Evolutionary conservation across 345 rosid species (phyloP).

Genomic region (Heritiera littoralis): DNA sequence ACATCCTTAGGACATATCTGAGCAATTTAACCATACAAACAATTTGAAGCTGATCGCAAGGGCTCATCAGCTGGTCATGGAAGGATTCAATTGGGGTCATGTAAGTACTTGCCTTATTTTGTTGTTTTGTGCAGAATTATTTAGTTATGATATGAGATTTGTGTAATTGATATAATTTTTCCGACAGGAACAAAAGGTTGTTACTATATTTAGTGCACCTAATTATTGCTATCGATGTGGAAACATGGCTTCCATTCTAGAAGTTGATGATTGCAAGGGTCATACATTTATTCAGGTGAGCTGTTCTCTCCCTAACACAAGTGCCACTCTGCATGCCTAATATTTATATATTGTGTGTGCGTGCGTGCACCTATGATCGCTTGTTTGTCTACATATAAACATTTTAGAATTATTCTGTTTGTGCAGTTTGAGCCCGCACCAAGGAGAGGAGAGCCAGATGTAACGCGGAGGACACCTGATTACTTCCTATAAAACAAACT

Average conservation of each 20-base stretch:
- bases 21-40: constrained; percentile 89
- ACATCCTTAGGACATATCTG: constrained; percentile 80
- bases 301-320: constrained; percentile 1
- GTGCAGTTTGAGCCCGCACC: constrained; percentile 97
- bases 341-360: neutral
- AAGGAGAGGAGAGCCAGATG: constrained; percentile 95
- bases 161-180: constrained; percentile 8
- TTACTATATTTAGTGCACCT: constrained; percentile 92
- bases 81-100: constrained; percentile 97
- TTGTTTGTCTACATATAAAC: neutral
- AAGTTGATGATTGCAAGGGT: constrained; percentile 88
- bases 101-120: constrained; percentile 41
- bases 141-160: neutral
- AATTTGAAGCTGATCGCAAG: constrained; percentile 86
- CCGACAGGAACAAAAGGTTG: constrained; percentile 90
- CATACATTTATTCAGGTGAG: constrained; percentile 92
- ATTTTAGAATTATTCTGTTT: neutral
- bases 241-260: constrained; percentile 94
- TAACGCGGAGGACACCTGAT: constrained; percentile 93
- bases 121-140: neutral
- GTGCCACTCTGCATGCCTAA: neutral
- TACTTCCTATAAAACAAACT: constrained; percentile 59
- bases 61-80: constrained; percentile 96
- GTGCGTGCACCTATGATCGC: neutral
- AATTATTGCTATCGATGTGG: constrained; percentile 97